Conservation (phyloP, 2,329 filamentous ascomycete species). For the Trichocomaceae sp. region DNA sequence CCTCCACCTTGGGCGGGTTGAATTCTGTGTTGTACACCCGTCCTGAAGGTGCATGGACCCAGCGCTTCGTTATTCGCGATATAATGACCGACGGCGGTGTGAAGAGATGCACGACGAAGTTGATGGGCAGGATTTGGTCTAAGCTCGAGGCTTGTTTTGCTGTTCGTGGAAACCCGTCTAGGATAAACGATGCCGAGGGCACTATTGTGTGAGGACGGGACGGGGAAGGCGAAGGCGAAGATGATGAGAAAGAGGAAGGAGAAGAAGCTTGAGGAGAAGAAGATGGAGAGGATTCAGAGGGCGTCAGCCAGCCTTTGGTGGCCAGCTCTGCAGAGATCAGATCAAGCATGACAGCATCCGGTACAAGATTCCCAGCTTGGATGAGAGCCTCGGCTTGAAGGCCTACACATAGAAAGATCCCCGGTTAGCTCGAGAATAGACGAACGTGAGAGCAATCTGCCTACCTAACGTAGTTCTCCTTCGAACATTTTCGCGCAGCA, state of each 20-base stretch:
- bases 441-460: neutral
- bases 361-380: conserved; percentile 80
- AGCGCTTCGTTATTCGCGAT: conserved; percentile 81
- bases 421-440: neutral
- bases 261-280: conserved; percentile 34
- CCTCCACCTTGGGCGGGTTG: conserved; percentile 72
- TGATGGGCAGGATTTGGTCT: conserved; percentile 82
- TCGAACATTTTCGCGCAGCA: conserved; percentile 88
- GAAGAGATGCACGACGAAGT: conserved; percentile 79
- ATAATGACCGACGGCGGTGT: conserved; percentile 84
- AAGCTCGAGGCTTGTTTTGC: conserved; percentile 70
- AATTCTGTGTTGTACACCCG: conserved; percentile 94
- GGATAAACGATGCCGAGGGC: conserved; percentile 79
- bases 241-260: neutral
- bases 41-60: conserved; percentile 87
- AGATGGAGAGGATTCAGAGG: conserved; percentile 28
- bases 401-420: conserved; percentile 46
- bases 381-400: conserved; percentile 87
- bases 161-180: conserved; percentile 93
- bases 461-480: conserved; percentile 76
- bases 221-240: neutral
- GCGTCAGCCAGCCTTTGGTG: conserved; percentile 72
- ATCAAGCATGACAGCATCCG: conserved; percentile 83
- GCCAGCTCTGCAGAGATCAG: conserved; percentile 87
- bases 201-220: conserved; percentile 48